These are phyloP conservation scores for Russula olivacea DNA, from an alignment of 768 basidiomycete species.

Conservation along the genomic window DNA sequence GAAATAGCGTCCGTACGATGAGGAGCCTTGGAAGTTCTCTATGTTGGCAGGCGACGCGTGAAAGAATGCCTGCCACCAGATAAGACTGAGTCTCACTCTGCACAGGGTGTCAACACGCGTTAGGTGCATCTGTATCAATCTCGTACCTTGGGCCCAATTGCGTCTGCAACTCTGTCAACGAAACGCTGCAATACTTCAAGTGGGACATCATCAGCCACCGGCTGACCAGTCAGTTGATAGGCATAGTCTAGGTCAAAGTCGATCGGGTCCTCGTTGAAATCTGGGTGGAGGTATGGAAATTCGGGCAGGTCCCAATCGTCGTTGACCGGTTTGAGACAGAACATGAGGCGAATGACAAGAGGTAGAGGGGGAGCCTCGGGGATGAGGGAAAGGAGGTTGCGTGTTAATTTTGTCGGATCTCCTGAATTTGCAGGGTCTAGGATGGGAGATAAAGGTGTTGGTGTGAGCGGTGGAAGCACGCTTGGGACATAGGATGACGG, in stretches of 20 bases:
- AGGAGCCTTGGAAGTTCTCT: slow-evolving; percentile 40
- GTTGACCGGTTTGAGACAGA: slow-evolving; percentile 69
- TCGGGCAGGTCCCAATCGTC: slow-evolving; percentile 77
- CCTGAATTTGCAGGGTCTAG: slow-evolving; percentile 56
- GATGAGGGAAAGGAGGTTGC: slow-evolving; percentile 53
- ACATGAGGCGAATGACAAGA: slow-evolving; percentile 65
- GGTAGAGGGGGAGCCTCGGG: slow-evolving; percentile 57
- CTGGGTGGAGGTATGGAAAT: slow-evolving; percentile 65
- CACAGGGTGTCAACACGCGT: background rate
- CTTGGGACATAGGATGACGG: slow-evolving; percentile 40
- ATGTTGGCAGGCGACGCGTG: slow-evolving; percentile 60
- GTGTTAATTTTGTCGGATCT: slow-evolving; percentile 59
- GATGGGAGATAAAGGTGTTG: slow-evolving; percentile 40
- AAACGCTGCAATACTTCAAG: slow-evolving; percentile 48
- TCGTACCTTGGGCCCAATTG: slow-evolving; percentile 53
- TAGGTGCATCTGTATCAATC: too few species aligned
- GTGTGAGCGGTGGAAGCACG: slow-evolving; percentile 33
- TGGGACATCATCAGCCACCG: slow-evolving; percentile 52
- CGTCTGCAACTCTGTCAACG: slow-evolving; percentile 48
- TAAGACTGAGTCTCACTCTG: slow-evolving; percentile 54
- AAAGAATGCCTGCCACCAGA: slow-evolving; percentile 55
- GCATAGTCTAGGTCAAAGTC: slow-evolving; percentile 56
- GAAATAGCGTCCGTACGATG: slow-evolving; percentile 40
- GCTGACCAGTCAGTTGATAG: slow-evolving; percentile 47
- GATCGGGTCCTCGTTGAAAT: slow-evolving; percentile 46